Conservation (phyloP, 2,329 filamentous ascomycete species). For the Aspergillus carbonarius region DNA sequence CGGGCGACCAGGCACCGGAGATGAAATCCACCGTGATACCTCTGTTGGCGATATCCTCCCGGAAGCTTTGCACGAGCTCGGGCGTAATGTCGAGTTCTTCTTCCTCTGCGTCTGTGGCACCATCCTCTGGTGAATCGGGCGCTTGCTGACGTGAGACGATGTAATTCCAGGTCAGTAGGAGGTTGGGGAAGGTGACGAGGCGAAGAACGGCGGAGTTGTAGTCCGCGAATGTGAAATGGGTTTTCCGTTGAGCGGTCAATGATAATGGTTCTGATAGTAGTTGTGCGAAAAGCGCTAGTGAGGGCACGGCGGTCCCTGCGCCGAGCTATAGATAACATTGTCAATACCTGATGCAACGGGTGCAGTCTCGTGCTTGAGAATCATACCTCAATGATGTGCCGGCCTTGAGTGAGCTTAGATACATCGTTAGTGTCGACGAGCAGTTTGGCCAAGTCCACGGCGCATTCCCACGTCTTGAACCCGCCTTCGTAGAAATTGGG, state of each 20-base stretch:
- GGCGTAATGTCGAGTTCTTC: conserved; percentile 51
- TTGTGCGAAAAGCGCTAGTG: conserved; percentile 55
- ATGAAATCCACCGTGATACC: conserved; percentile 55
- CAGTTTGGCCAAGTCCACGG: conserved; percentile 56
- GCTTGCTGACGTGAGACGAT: conserved; percentile 14
- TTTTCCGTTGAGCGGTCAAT: conserved; percentile 12
- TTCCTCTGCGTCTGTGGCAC: conserved; percentile 14
- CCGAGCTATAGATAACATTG: conserved; percentile 47
- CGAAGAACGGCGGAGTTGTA: conserved; percentile 62
- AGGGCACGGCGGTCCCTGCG: conserved; percentile 63
- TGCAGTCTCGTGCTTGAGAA: not conserved
- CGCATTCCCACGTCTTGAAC: conserved; percentile 69
- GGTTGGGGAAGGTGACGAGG: conserved; percentile 61
- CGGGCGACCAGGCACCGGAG: conserved; percentile 60
- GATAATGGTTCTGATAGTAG: conserved; percentile 36
- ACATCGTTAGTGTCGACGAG: conserved; percentile 21
- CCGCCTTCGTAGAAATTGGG: conserved; percentile 65
- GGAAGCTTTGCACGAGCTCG: conserved; percentile 48
- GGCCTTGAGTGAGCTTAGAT: conserved; percentile 17
- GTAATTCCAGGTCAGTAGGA: conserved; percentile 56
- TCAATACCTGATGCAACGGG: not conserved
- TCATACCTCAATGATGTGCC: conserved; percentile 45
- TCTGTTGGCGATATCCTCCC: conserved; percentile 38
- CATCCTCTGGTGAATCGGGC: not conserved
- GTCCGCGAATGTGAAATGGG: conserved; percentile 59